Evolutionary conservation across 192 early-diverging fungal species (phyloP).

Genomic region (Entophlyctis helioformis): DNA sequence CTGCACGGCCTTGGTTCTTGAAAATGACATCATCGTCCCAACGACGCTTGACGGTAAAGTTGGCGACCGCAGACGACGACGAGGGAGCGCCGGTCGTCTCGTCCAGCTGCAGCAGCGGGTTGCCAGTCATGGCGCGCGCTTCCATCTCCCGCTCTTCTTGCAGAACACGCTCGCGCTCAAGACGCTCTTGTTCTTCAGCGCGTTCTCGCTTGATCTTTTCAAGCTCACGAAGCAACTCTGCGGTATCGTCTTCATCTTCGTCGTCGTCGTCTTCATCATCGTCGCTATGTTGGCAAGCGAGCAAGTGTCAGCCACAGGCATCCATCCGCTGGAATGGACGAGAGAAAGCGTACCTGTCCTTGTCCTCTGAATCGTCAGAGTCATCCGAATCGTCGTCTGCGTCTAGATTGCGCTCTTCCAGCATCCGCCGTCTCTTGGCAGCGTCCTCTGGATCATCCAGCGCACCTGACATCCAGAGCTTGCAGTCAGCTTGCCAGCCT

Average conservation of each 20-base stretch:
- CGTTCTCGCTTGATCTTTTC: conserved; percentile 90
- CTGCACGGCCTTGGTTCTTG: conserved; percentile 85
- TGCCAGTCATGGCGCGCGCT: conserved; percentile 55
- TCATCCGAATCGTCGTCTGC: no score
- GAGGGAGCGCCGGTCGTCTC: conserved; percentile 3
- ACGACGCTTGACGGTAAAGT: conserved; percentile 77
- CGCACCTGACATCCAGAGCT: conserved; percentile 8
- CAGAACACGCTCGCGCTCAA: conserved; percentile 60
- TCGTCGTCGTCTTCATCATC: conserved; percentile 40
- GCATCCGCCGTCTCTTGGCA: conserved; percentile 38
- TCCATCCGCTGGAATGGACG: no score
- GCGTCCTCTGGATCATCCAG: conserved; percentile 26
- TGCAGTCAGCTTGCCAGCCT: background rate
- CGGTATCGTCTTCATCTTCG: conserved; percentile 86
- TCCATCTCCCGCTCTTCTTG: conserved; percentile 52
- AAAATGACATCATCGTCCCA: conserved; percentile 99
- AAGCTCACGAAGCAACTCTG: conserved; percentile 52
- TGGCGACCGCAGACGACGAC: conserved; percentile 9
- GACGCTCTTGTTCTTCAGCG: conserved; percentile 77
- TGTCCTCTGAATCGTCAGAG: no score
- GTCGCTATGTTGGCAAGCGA: no score
- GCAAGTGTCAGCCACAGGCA: no score
- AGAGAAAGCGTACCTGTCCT: no score
- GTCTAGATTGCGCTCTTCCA: conserved; percentile 43
- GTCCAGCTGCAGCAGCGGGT: conserved; percentile 64